phyloP scores from a whole-genome alignment of 1,284 basidiomycete genomes.

The Laetiporus sulphureus region DNA sequence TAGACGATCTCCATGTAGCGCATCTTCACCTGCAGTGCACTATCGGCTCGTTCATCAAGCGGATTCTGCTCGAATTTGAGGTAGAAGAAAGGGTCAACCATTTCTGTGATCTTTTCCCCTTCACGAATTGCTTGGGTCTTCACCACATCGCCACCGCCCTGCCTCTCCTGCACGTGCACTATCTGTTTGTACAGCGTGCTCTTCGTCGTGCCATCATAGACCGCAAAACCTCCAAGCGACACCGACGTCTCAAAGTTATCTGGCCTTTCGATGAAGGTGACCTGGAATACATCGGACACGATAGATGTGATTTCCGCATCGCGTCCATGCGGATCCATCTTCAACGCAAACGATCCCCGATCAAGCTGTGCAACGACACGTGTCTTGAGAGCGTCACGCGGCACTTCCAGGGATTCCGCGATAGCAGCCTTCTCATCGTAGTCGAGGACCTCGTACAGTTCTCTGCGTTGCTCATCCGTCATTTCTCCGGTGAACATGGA shows the following conservation, averaged over 20 bases:
- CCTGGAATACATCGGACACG: slow-evolving; percentile 86
- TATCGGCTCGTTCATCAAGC: slow-evolving; percentile 90
- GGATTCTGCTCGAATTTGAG: slow-evolving; percentile 93
- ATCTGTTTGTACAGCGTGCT: slow-evolving; percentile 88
- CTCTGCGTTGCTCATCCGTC: slow-evolving; percentile 89
- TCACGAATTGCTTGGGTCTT: slow-evolving; percentile 25
- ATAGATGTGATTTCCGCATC: slow-evolving; percentile 78
- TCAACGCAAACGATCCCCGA: slow-evolving; percentile 83
- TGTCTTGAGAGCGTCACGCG: slow-evolving; percentile 80
- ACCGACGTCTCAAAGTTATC: slow-evolving; percentile 82
- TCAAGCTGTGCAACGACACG: slow-evolving; percentile 77
- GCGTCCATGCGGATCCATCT: slow-evolving; percentile 58
- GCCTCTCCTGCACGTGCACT: slow-evolving; percentile 79
- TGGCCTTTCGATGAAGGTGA: slow-evolving; percentile 80
- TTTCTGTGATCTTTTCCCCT: slow-evolving; percentile 21
- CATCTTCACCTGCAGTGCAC: slow-evolving; percentile 85
- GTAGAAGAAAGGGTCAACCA: slow-evolving; percentile 83
- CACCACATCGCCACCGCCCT: slow-evolving; percentile 17
- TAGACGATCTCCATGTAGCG: slow-evolving; percentile 98
- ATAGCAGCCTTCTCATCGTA: slow-evolving; percentile 85
- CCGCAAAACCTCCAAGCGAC: slow-evolving; percentile 83
- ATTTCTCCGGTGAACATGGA: slow-evolving; percentile 59
- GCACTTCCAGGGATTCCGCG: slow-evolving; percentile 59
- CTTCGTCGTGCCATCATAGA: slow-evolving; percentile 87
- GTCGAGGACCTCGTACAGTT: slow-evolving; percentile 92